A percentile compares a stretch with the other conserved stretches of the same genome.
These are phyloP conservation scores for Fomitopsis schrenkii DNA, from an alignment of 1,284 basidiomycete species.

Conservation along the genomic window DNA sequence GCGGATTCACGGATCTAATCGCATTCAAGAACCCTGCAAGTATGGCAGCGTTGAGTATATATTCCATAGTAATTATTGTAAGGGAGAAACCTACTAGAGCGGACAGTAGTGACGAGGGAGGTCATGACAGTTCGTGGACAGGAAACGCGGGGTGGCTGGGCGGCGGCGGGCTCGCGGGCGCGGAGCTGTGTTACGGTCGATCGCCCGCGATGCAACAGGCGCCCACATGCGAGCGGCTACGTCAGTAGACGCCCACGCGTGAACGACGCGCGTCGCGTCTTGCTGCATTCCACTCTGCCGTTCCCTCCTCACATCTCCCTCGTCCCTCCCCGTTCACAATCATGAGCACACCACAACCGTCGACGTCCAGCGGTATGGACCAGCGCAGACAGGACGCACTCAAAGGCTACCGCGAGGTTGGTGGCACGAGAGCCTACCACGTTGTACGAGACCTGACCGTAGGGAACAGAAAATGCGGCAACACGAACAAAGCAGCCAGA, in stretches of 20 bases:
- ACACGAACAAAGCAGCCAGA: constrained; percentile 81
- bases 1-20: constrained; percentile 77
- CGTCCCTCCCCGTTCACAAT: background rate
- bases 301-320: constrained; percentile 1
- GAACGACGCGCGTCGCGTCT: constrained; percentile 26
- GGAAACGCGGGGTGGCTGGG: background rate
- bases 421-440: background rate
- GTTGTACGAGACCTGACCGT: background rate
- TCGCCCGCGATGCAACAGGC: background rate
- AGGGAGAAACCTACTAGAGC: constrained; percentile 42
- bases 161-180: background rate
- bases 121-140: constrained; percentile 33
- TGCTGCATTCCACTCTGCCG: constrained; percentile 8
- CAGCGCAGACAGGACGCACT: constrained; percentile 23
- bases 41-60: constrained; percentile 1
- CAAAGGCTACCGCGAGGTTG: constrained; percentile 22
- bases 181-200: background rate
- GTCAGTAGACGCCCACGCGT: constrained; percentile 4
- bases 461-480: constrained; percentile 81
- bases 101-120: constrained; percentile 51
- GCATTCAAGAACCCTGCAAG: constrained; percentile 71
- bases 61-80: background rate
- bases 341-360: constrained; percentile 24
- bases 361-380: constrained; percentile 26
- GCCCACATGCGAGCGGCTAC: background rate